phyloP scores from a whole-genome alignment of 2,329 filamentous ascomycete genomes.

The Hypomyces perniciosus region DNA sequence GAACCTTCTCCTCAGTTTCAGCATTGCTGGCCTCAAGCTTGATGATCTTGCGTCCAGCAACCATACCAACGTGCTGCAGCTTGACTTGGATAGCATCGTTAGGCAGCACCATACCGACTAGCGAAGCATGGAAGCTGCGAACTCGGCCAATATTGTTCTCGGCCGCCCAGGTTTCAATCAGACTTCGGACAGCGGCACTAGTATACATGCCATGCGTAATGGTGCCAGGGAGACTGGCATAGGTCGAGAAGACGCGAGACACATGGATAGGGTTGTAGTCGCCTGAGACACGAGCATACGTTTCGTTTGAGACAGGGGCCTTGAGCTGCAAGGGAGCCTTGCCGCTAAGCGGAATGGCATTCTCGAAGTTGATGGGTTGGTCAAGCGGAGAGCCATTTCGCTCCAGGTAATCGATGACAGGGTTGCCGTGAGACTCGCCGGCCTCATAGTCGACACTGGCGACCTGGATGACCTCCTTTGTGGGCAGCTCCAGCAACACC shows the following conservation, averaged over 20 bases:
- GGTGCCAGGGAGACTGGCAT: slow-evolving; percentile 90
- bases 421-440: slow-evolving; percentile 87
- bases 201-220: slow-evolving; percentile 99
- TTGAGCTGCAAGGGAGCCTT: slow-evolving; percentile 84
- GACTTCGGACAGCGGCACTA: slow-evolving; percentile 87
- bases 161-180: slow-evolving; percentile 97
- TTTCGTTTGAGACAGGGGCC: slow-evolving; percentile 94
- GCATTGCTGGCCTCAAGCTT: slow-evolving; percentile 96
- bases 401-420: slow-evolving; percentile 91
- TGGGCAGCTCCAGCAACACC: slow-evolving; percentile 88
- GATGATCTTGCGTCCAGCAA: slow-evolving; percentile 97
- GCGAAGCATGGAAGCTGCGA: slow-evolving; percentile 90
- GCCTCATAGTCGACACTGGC: slow-evolving; percentile 96
- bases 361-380: slow-evolving; percentile 95
- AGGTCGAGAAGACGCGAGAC: slow-evolving; percentile 90
- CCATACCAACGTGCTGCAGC: slow-evolving; percentile 95
- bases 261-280: slow-evolving; percentile 99
- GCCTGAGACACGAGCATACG: slow-evolving; percentile 92
- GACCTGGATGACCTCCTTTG: slow-evolving; percentile 95
- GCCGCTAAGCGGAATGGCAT: slow-evolving; percentile 89
- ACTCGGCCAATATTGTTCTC: slow-evolving; percentile 98
- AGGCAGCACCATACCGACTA: slow-evolving; percentile 98
- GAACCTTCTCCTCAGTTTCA: slow-evolving; percentile 93
- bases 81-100: slow-evolving; percentile 94
- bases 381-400: slow-evolving; percentile 88